phyloP scores from a whole-genome alignment of 805 yeast species.

The Teunomyces kruisii region DNA sequence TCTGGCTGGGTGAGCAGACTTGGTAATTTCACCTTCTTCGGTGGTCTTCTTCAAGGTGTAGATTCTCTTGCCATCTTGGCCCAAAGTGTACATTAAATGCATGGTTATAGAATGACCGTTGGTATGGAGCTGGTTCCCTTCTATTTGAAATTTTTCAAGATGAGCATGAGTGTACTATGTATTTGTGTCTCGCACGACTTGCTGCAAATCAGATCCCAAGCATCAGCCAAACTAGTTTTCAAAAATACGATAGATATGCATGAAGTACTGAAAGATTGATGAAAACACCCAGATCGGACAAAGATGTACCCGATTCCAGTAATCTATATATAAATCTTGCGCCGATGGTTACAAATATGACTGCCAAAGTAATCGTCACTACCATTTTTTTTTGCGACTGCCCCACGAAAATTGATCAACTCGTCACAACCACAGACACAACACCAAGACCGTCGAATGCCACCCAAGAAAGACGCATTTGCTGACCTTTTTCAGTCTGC shows the following conservation, averaged over 20 bases:
- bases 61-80: slow-evolving; percentile 91
- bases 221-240: not conserved
- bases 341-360: no score
- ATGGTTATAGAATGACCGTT: slow-evolving; percentile 39
- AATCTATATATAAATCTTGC: no score
- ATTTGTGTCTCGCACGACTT: not conserved
- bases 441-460: slow-evolving; percentile 6
- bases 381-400: slow-evolving; percentile 8
- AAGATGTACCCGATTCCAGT: not conserved
- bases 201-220: not conserved
- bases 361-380: no score
- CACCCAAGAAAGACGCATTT: slow-evolving; percentile 44
- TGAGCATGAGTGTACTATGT: slow-evolving; percentile 4
- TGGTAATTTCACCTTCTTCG: slow-evolving; percentile 89
- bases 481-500: slow-evolving; percentile 39
- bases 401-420: slow-evolving; percentile 1
- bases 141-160: slow-evolving; percentile 6
- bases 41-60: slow-evolving; percentile 87
- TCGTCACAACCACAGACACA: not conserved
- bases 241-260: no score
- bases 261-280: no score
- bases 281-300: no score
- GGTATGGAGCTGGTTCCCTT: not conserved
- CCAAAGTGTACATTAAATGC: slow-evolving; percentile 99
- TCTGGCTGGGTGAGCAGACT: slow-evolving; percentile 99